Percentiles rank a stretch among this genome's conserved stretches.
phyloP scores from a whole-genome alignment of 495 filamentous ascomycete species.

The Neurospora tetrasperma region DNA sequence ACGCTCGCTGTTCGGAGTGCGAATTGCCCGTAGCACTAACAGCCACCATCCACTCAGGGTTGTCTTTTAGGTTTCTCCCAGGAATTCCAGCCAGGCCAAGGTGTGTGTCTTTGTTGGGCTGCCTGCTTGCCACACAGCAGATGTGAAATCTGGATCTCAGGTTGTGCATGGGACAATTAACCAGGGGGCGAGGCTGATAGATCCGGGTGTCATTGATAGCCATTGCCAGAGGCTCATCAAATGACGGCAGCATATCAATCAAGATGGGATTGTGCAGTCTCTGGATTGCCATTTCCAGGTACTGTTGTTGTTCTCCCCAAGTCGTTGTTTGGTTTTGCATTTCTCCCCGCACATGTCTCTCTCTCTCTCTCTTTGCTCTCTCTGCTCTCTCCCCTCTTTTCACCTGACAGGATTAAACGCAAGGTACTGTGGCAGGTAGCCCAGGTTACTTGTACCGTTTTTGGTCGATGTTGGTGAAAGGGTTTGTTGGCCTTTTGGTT shows the following conservation, averaged over 20 bases:
- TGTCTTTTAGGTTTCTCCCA: not conserved
- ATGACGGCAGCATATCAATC: conserved; percentile 8
- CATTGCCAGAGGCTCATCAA: conserved; percentile 15
- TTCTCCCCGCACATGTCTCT: conserved; percentile 7
- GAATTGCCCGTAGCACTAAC: not conserved
- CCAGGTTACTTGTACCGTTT: conserved; percentile 16
- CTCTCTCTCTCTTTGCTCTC: conserved; percentile 6
- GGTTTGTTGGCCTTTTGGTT: conserved; percentile 5
- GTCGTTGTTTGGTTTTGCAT: conserved; percentile 1
- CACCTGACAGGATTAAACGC: conserved; percentile 10
- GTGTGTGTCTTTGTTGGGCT: not conserved
- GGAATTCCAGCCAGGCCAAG: not conserved
- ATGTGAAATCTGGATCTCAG: conserved; percentile 9
- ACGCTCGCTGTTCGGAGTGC: not conserved
- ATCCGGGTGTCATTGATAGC: conserved; percentile 14
- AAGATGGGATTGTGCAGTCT: conserved; percentile 4
- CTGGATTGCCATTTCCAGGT: not conserved
- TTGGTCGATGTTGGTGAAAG: conserved; percentile 6
- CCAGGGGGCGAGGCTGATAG: conserved; percentile 11
- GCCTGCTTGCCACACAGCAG: not conserved
- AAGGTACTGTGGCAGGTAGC: not conserved
- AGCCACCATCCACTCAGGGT: not conserved
- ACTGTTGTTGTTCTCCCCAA: not conserved
- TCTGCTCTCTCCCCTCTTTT: conserved; percentile 6
- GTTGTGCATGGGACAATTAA: conserved; percentile 18